These are phyloP conservation scores for Aspergillus nidulans DNA, from an alignment of 495 filamentous ascomycete species.

Conservation along the genomic window DNA sequence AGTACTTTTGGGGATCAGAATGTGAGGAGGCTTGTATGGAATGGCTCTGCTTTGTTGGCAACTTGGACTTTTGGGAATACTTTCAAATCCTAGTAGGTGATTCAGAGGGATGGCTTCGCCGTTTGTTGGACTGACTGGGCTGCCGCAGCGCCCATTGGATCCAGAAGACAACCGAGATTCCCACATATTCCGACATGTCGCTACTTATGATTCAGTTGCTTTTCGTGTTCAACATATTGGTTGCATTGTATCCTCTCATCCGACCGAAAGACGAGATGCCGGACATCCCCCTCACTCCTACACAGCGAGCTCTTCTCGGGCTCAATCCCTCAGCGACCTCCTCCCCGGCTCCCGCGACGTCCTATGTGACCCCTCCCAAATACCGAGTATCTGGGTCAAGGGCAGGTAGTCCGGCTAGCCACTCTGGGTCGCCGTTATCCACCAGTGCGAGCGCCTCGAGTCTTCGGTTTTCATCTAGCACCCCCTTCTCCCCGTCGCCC, in stretches of 20 bases:
- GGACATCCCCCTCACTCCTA: slow-evolving; percentile 88
- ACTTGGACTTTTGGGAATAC: slow-evolving; percentile 37
- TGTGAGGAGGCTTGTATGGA: slow-evolving; percentile 59
- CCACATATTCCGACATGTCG: slow-evolving; percentile 33
- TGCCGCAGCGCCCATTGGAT: slow-evolving; percentile 22
- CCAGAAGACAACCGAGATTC: slow-evolving; percentile 17
- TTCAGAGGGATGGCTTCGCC: not conserved
- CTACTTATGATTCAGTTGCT: slow-evolving; percentile 52
- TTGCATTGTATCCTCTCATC: slow-evolving; percentile 65
- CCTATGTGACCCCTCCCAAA: slow-evolving; percentile 79
- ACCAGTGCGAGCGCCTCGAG: slow-evolving; percentile 39
- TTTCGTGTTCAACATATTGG: slow-evolving; percentile 59
- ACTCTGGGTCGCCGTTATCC: slow-evolving; percentile 51
- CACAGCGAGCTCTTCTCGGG: slow-evolving; percentile 79
- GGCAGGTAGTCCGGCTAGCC: slow-evolving; percentile 46
- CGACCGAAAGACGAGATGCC: slow-evolving; percentile 67
- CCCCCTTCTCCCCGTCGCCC: slow-evolving; percentile 47
- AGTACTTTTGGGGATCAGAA: slow-evolving; percentile 69
- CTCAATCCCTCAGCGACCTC: slow-evolving; percentile 62
- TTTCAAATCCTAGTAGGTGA: slow-evolving; percentile 36
- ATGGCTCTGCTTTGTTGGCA: slow-evolving; percentile 51
- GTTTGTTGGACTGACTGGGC: slow-evolving; percentile 3
- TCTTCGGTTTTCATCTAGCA: slow-evolving; percentile 31
- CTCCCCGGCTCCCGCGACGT: slow-evolving; percentile 59
- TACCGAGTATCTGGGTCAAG: slow-evolving; percentile 74